Evolutionary conservation across 202 grass and related monocot genomes (phyloP).

Genomic region (Carex sylvatica): DNA sequence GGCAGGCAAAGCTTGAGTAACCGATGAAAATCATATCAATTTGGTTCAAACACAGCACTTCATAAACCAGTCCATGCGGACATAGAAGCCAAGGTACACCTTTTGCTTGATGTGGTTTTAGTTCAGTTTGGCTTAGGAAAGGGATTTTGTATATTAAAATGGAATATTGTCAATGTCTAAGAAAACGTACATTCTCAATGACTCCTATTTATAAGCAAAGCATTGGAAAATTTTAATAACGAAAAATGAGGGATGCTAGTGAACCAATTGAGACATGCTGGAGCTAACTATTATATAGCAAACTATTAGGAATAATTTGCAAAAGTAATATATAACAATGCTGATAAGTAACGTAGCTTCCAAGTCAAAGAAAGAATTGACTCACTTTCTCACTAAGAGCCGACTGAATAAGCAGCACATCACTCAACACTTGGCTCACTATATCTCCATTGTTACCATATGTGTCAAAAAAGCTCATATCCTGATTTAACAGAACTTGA

Average conservation of each 20-base stretch:
- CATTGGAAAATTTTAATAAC: neutral
- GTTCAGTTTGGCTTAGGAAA: neutral
- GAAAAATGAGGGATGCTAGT: neutral
- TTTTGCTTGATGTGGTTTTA: neutral
- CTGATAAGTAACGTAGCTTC: neutral
- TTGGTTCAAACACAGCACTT: neutral
- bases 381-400: constrained; percentile 93
- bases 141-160: neutral
- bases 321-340: neutral
- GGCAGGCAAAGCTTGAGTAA: neutral
- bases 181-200: neutral
- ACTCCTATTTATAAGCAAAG: neutral
- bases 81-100: neutral
- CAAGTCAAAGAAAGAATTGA: neutral
- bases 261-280: neutral
- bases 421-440: constrained; percentile 93
- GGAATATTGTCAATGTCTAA: neutral
- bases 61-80: neutral
- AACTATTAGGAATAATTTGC: neutral
- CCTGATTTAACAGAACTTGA: constrained; percentile 89
- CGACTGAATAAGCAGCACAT: constrained; percentile 96
- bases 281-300: neutral
- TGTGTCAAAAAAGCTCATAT: constrained; percentile 99
- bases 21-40: neutral
- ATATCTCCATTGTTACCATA: constrained; percentile 97